These are phyloP conservation scores for Fomitopsis pinicola DNA, from an alignment of 1,284 basidiomycete species.

Conservation along the genomic window DNA sequence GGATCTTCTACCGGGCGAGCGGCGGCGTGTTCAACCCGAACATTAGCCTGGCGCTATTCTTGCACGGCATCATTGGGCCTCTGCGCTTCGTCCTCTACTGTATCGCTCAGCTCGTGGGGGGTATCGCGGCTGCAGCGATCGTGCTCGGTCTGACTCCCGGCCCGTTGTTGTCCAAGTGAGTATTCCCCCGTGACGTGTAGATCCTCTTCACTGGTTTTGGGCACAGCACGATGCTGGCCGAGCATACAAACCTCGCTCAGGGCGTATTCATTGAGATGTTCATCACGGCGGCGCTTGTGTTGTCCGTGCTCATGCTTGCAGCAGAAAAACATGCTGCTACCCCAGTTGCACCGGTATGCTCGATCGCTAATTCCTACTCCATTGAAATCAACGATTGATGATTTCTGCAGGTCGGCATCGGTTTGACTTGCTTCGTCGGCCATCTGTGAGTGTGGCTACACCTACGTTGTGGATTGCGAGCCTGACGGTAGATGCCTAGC, in stretches of 20 bases:
- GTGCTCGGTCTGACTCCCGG: slow-evolving; percentile 60
- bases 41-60: slow-evolving; percentile 57
- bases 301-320: slow-evolving; percentile 70
- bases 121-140: slow-evolving; percentile 58
- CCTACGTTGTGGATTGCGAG: neutral
- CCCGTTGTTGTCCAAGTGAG: slow-evolving; percentile 50
- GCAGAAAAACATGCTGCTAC: slow-evolving; percentile 68
- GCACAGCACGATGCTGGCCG: slow-evolving; percentile 39
- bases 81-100: slow-evolving; percentile 60
- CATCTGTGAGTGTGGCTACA: slow-evolving; percentile 45
- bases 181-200: neutral
- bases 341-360: slow-evolving; percentile 62
- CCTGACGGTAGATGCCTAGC: slow-evolving; percentile 5
- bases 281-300: slow-evolving; percentile 53
- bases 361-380: neutral
- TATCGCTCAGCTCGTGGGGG: slow-evolving; percentile 60
- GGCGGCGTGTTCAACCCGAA: slow-evolving; percentile 72
- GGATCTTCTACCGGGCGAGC: slow-evolving; percentile 73
- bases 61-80: slow-evolving; percentile 57
- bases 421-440: slow-evolving; percentile 64
- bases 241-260: slow-evolving; percentile 45
- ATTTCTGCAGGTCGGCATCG: slow-evolving; percentile 54
- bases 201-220: neutral
- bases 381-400: neutral
- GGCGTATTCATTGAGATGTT: slow-evolving; percentile 76